Conservation (phyloP, 1,139 yeast genomes). For the Pichia sp. region DNA sequence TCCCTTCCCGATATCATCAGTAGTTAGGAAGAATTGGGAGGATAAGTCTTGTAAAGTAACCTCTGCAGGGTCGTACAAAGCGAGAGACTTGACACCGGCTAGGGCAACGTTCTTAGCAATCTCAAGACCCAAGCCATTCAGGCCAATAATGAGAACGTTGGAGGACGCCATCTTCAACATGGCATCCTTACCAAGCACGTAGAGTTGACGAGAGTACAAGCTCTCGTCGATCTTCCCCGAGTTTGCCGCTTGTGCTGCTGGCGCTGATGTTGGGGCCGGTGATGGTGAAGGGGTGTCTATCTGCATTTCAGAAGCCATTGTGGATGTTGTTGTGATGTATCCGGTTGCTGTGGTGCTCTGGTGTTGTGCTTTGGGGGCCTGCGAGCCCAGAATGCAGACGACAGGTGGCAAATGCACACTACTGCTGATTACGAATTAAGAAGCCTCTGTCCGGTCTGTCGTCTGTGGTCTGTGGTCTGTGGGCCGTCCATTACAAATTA, state of each 20-base stretch:
- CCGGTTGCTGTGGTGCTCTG: no score
- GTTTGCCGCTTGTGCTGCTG: no score
- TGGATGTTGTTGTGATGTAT: neutral
- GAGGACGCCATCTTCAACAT: conserved; percentile 96
- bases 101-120: conserved; percentile 94
- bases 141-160: conserved; percentile 79
- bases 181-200: conserved; percentile 92
- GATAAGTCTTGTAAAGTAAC: conserved; percentile 69
- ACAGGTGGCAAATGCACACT: no score
- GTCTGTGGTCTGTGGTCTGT: no score
- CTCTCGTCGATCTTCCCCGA: conserved; percentile 68
- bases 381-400: no score
- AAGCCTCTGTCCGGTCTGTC: no score
- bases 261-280: conserved; percentile 33
- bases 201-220: conserved; percentile 90
- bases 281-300: conserved; percentile 39
- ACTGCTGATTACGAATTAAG: no score
- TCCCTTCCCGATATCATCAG: conserved; percentile 63
- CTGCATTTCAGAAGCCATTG: conserved; percentile 36
- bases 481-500: no score
- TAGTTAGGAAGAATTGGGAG: conserved; percentile 77
- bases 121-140: conserved; percentile 89
- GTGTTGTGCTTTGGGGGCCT: no score
- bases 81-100: conserved; percentile 92
- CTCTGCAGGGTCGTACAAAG: conserved; percentile 77